Percentiles rank a stretch among this genome's conserved stretches.
These are phyloP conservation scores for Trichophyton simii DNA, from an alignment of 2,329 filamentous ascomycete genomes.

Conservation along the genomic window DNA sequence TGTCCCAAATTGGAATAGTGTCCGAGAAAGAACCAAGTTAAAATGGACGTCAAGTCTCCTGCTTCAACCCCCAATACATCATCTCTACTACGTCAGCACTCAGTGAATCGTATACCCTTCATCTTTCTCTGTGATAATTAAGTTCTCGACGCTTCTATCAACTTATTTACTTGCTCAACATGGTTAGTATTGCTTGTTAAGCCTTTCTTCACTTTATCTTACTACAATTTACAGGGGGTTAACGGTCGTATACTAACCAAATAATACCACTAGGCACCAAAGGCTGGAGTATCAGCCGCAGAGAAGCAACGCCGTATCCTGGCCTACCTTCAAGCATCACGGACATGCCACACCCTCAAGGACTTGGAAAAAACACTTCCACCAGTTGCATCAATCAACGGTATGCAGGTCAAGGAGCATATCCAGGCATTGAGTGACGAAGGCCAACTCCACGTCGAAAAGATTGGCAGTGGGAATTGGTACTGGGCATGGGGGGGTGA, in stretches of 20 bases:
- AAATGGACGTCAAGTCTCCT: background rate
- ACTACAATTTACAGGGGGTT: too few species aligned
- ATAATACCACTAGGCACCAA: slow-evolving; percentile 19
- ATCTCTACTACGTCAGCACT: background rate
- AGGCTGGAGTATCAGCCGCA: slow-evolving; percentile 45
- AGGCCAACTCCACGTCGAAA: slow-evolving; percentile 50
- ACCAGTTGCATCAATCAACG: slow-evolving; percentile 49
- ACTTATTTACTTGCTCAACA: background rate
- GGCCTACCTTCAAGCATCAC: slow-evolving; percentile 46
- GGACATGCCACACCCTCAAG: slow-evolving; percentile 52
- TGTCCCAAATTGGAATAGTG: background rate
- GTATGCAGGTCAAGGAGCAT: slow-evolving; percentile 57
- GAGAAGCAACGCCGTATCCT: slow-evolving; percentile 48
- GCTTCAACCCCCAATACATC: too few species aligned
- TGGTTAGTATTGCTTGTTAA: background rate
- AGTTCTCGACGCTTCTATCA: too few species aligned
- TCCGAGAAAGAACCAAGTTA: background rate
- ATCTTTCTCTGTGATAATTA: background rate
- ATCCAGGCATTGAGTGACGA: slow-evolving; percentile 51
- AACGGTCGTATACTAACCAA: background rate
- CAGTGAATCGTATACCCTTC: background rate
- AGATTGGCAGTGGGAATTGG: slow-evolving; percentile 60
- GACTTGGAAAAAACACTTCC: slow-evolving; percentile 55
- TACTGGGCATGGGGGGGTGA: slow-evolving; percentile 56
- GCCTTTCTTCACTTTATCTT: too few species aligned